Evolutionary conservation across 805 yeast species (phyloP), one percentile per base, ranked within the genome.

Genomic region (Kregervanrija fluxuum): DNA sequence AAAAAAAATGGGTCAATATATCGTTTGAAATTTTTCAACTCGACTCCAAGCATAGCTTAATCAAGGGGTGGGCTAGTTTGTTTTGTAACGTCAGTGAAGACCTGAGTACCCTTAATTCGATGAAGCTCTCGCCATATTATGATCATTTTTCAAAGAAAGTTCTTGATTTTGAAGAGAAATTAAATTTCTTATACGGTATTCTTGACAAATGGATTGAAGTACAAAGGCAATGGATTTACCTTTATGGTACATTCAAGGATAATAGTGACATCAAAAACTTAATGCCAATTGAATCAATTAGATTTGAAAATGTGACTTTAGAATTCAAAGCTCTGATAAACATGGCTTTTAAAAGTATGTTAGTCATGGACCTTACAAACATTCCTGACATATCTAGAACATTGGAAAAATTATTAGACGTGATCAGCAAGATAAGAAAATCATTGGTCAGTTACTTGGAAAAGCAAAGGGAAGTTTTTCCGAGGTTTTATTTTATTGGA

Each of bases 221-320:
- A 1, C 98, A 91, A 60, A 68, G 82, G n/a, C 86, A 82, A 54
- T 90, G 95, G 95, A 76, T 86, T 1, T 88, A 91, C 57, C 67
- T 90, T 16, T 82, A 79, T 50, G 96, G 95, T 2, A 78, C 88
- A 0, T 83, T 91, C 55, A 80, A 77, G 4, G 65, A 70, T 1
- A 75, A 73, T 37, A 68, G 69, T 2, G 88, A 82, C 34, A 73
- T 89, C 14, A 68, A 71, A 46, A 68, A 64, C n/a, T 60, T 86
- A 1, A 65, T 90, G 10, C 93, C 95, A 0, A 55, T 75, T 3
- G 96, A 89, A 53, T 68, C 82, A 0, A 57, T 82, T 0, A 66
- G 95, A 37, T 90, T 86, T 57, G 70, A 69, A 16, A 77, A 74
- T 41, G 64, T 83, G 8, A 74, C 87, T 0, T 62, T 75, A 12